Evolutionary conservation across 129 eudicot genomes (phyloP), one percentile per base, ranked within the genome.

Genomic region (Chrysanthemum lavandulifolium): DNA sequence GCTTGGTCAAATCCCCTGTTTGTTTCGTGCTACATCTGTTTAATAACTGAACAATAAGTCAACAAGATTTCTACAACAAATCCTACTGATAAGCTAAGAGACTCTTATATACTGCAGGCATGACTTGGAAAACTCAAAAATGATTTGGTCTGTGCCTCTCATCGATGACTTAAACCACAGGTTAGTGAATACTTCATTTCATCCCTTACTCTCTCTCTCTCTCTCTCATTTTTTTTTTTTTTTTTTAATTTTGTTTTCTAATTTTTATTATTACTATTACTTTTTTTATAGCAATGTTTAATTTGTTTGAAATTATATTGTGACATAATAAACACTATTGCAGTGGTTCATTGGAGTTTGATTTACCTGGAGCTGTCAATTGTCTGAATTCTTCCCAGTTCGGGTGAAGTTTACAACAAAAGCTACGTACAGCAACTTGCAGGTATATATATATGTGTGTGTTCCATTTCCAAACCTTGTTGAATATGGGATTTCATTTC

Each of bases 261-360:
- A 25, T 25, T 1, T 25, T 25, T 25, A 25, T 25, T 25, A 19
- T 19, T 19, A 19, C 21, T 19, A 19, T 19, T 19, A 19, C 21
- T 19, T 19, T 19, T 19, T 19, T 19, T 19, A 19, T 19, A 19
- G 21, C 21, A 19, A 19, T 19, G 21, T 19, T 19, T 19, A 1
- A 25, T 25, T 25, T 25, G 27, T 25, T 25, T 25, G 27, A 25
- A n/a, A 33, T 5, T 33, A 33, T 33, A 33, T 33, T 0, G 43
- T 33, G 43, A 4, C 6, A 33, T 33, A 4, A 33, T n/a, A 3
- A 18, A 13, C 13, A 40, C 11, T 36, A 76, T 25, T 66, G 91
- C 87, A 93, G 98, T 72, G 98, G 98, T 45, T 75, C 90, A 3
- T 58, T 93, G 96, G 96, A 93, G 77, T 93, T 93, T 69, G 95